Evolutionary conservation across 1,284 basidiomycete species (phyloP), one percentile per base, ranked within the genome.

Genomic region (Pseudozyma thailandica): DNA sequence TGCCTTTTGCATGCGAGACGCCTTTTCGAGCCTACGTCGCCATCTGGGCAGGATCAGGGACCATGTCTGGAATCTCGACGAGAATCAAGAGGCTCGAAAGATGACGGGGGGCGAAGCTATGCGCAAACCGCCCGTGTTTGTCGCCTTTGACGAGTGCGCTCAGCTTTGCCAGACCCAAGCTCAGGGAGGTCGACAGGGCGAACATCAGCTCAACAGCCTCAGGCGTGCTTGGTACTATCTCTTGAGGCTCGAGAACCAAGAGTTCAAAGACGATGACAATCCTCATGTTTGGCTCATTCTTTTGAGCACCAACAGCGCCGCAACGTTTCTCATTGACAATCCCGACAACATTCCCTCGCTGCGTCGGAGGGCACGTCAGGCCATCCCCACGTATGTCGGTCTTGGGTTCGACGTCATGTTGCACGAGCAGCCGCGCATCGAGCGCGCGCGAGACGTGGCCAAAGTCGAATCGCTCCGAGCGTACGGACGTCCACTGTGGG

Each of bases 201-300:
- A n/a, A n/a, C n/a, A n/a, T n/a, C n/a, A n/a, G 15, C 33, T 35
- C 33, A 16, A 35, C 6, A 35, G 33, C 33, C 15, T 35, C 15
- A 12, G 33, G 6, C 6, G 33, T 5, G 33, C 33, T 16, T 35
- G 33, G 33, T 5, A 35, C 33, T 16, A 35, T n/a, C 13, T 35
- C 33, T 6, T 6, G 6, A 35, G 8, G 8, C 16, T 37, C 12
- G 27, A 39, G n/a, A 3, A 21, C 7, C 26, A 21, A 18, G 21
- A 48, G 26, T n/a, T 57, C n/a, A n/a, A n/a, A n/a, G n/a, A n/a
- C n/a, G n/a, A n/a, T n/a, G n/a, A n/a, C n/a, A n/a, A n/a, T n/a
- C n/a, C n/a, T n/a, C n/a, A n/a, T n/a, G n/a, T 18, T 20, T 59
- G 56, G 56, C 49, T 59, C 10, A 23, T 59, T 7, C 56, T 59